Evolutionary conservation across 257 asterid genomes (phyloP), one percentile per base, ranked within the genome.

Genomic region (Apocynum venetum): DNA sequence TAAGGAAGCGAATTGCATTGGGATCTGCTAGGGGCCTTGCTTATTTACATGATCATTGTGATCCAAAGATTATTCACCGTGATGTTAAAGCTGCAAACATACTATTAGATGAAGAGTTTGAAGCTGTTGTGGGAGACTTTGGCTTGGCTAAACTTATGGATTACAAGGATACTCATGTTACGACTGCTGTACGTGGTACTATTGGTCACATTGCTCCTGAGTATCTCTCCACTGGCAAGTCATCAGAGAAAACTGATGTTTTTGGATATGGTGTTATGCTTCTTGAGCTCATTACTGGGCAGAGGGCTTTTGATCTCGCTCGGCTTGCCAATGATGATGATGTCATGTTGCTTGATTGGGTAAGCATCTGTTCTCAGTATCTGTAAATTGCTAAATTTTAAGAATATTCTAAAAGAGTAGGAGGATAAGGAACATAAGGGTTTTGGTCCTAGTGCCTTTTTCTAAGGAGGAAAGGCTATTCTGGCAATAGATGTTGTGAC

Each of bases 91-190:
- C 98, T 74, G 95, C 93, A 52, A 88, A 92, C 53, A 89, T 94
- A 87, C 78, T 94, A 74, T 86, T 94, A 84, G 97, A 94, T 44
- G 96, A 91, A 84, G 96, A 91, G 78, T 94, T 89, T 78, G 98
- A 94, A 86, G 98, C 98, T 72, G 96, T 94, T 79, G 97, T 94
- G 47, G 97, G 98, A 46, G 98, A 91, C 78, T 94, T 94, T 73
- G 98, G 98, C 75, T 81, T 92, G 85, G 98, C 97, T 77, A 92
- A 89, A 85, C 93, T 94, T 77, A 92, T 94, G 97, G 98, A 92
- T 89, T 89, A 92, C 90, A 90, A 90, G 85, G 98, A 94, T 78
- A 92, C 98, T 78, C 97, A 94, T 80, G 97, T 92, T 17, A 91
- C 94, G 36, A 94, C 98, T 25, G 96, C 96, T 25, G 98, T 94